Conservation (phyloP, 192 early-diverging fungal genomes). For the Coemansia sp. region DNA sequence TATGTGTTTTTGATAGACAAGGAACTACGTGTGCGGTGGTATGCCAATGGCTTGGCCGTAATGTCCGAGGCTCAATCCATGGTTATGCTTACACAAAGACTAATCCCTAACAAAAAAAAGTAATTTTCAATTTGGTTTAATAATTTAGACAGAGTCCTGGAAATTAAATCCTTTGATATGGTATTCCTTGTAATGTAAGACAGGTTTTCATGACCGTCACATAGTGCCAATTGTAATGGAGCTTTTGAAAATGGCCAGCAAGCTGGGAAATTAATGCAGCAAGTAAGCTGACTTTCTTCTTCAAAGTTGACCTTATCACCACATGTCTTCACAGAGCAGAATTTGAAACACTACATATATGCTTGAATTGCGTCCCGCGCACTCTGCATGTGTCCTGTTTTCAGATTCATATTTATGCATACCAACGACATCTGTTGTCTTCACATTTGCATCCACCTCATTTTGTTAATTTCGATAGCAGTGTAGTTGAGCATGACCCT, state of each 20-base stretch:
- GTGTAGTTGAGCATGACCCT: not conserved
- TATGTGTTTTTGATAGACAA: constrained; percentile 53
- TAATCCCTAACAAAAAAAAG: constrained; percentile 13
- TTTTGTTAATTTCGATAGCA: constrained; percentile 1
- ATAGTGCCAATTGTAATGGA: no score
- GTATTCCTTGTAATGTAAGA: no score
- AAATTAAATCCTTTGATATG: no score
- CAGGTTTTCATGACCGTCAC: no score
- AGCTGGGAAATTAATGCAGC: no score
- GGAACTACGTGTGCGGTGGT: constrained; percentile 49
- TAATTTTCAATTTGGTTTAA: not conserved
- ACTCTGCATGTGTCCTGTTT: not conserved
- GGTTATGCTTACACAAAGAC: constrained; percentile 29
- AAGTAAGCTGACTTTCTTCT: not conserved
- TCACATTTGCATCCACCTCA: not conserved
- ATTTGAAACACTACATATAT: not conserved
- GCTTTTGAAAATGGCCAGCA: no score
- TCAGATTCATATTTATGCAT: constrained; percentile 1
- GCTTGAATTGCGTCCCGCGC: not conserved
- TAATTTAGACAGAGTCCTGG: no score
- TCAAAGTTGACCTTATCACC: not conserved
- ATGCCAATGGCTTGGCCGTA: constrained; percentile 52
- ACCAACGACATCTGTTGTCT: not conserved
- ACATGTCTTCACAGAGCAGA: no score
- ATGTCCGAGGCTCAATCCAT: constrained; percentile 35